A percentile compares a stretch with the other conserved stretches of the same genome.
Evolutionary conservation across 2,329 filamentous ascomycete species (phyloP).

Genomic region (Alternaria triticimaculans): DNA sequence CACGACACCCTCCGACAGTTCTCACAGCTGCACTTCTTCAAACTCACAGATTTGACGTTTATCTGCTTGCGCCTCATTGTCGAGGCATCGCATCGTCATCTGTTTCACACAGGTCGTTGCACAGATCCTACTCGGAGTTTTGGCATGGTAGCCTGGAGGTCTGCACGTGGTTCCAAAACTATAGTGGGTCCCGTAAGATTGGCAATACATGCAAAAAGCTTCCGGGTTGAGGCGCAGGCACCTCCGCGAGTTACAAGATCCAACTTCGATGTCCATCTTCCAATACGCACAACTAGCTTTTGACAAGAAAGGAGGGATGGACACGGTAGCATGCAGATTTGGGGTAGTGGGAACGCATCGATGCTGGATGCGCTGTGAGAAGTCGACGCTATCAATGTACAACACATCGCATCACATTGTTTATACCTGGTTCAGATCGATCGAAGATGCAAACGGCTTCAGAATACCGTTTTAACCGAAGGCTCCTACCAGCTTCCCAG

Average conservation of each 20-base stretch:
- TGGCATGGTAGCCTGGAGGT: background rate
- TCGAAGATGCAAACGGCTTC: conserved; percentile 1
- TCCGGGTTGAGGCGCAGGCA: conserved; percentile 3
- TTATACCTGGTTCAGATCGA: background rate
- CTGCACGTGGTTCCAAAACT: conserved; percentile 6
- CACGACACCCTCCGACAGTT: background rate
- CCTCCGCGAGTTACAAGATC: conserved; percentile 12
- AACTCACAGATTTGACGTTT: background rate
- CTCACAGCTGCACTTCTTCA: background rate
- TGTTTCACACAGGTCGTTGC: background rate
- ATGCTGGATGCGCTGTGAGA: background rate
- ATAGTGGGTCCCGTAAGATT: conserved; percentile 22
- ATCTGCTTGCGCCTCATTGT: background rate
- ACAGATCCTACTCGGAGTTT: conserved; percentile 1
- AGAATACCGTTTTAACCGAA: conserved; percentile 8
- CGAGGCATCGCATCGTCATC: background rate
- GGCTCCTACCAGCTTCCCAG: conserved; percentile 1
- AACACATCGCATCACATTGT: background rate
- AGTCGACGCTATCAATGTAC: background rate
- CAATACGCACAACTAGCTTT: background rate
- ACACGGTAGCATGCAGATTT: background rate
- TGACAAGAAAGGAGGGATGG: background rate
- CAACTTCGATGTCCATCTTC: background rate
- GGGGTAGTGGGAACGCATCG: background rate
- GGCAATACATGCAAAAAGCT: conserved; percentile 19